Base-by-base conservation (phyloP, 176 grass and related monocot species). In the Otatea glauca region DNA sequence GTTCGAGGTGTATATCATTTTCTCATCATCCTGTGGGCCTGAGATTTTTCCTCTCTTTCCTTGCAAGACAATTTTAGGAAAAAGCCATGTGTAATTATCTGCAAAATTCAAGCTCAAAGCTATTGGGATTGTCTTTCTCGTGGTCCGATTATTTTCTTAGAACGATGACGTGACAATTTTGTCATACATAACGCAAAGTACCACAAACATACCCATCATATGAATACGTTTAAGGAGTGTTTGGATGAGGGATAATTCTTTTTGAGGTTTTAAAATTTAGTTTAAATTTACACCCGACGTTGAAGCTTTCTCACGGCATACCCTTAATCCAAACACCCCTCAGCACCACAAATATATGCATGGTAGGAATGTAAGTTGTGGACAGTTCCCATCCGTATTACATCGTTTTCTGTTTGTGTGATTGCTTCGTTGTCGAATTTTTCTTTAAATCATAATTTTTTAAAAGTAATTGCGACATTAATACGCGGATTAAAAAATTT, bases 21-120 rank as follows among this genome's bases (percentile, higher is more conserved):
- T 89, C 82, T 56, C 87, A 92, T 89, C 84, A 86, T 86, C 68
- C 53, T 75, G 27, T 35, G 71, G 70, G 35, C 6, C 55, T 62
- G 15, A 38, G 56, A 35, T 51, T 25, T 80, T 41, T 44, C 23
- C 20, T 43, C 4, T 63, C 78, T 81, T 77, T 6, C 5, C 64
- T 70, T 78, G 65, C 24, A 78, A 85, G 38, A 18, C 43, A 76
- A 25, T 47, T 42, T 42, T 65, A 42, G 48, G 50, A 9, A 43
- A 43, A 43, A 9, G 42, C 42, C 42, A 43, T 43, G 42, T 43
- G 42, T 43, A 43, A 43, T 10, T 23, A 10, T 60, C 0, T 12
- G 1, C 9, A 2, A 59, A 45, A 9, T 44, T 71, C 0, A 23
- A 2, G 13, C 13, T 49, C 47, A 20, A 0, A 20, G 17, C 12